A percentile compares a stretch with the other conserved stretches of the same genome.
These are phyloP conservation scores for Penicillium verrucosum DNA, from an alignment of 2,329 filamentous ascomycete species.

Conservation along the genomic window DNA sequence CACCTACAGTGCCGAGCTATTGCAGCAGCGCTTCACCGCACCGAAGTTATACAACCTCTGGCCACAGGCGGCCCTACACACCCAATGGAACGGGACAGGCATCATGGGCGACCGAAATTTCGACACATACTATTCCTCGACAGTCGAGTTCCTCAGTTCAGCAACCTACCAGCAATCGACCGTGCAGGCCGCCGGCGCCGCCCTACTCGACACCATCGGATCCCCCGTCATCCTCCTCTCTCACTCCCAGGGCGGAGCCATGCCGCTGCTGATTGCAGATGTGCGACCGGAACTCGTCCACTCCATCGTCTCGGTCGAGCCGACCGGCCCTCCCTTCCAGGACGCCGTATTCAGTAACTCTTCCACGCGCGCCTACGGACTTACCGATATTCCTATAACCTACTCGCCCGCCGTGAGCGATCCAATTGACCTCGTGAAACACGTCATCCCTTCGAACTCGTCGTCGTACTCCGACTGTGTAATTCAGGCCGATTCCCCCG, in stretches of 20 bases:
- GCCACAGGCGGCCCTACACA: conserved; percentile 45
- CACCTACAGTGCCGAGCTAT: conserved; percentile 24
- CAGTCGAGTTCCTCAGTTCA: conserved; percentile 13
- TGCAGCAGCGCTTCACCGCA: conserved; percentile 34
- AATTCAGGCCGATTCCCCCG: conserved; percentile 34
- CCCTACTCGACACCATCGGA: conserved; percentile 46
- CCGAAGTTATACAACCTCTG: conserved; percentile 36
- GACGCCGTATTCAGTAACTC: conserved; percentile 41
- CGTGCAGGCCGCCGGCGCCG: conserved; percentile 39
- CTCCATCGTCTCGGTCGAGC: conserved; percentile 52
- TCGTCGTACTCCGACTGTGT: conserved; percentile 34
- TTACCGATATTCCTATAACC: conserved; percentile 50
- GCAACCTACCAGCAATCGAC: conserved; percentile 26
- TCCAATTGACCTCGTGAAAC: conserved; percentile 36
- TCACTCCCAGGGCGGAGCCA: conserved; percentile 49
- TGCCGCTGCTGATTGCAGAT: conserved; percentile 51
- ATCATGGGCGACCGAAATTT: conserved; percentile 48
- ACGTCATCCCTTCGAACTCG: conserved; percentile 15
- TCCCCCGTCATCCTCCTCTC: conserved; percentile 45
- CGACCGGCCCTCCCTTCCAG: conserved; percentile 51
- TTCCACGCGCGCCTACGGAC: conserved; percentile 42
- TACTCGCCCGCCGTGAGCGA: conserved; percentile 47
- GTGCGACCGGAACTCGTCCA: conserved; percentile 46
- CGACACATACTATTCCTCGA: conserved; percentile 47
- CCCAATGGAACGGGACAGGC: conserved; percentile 40